Evolutionary conservation across 192 early-diverging fungal species (phyloP), one percentile per base, ranked within the genome.

Genomic region (Gryganskiella cystojenkinii): DNA sequence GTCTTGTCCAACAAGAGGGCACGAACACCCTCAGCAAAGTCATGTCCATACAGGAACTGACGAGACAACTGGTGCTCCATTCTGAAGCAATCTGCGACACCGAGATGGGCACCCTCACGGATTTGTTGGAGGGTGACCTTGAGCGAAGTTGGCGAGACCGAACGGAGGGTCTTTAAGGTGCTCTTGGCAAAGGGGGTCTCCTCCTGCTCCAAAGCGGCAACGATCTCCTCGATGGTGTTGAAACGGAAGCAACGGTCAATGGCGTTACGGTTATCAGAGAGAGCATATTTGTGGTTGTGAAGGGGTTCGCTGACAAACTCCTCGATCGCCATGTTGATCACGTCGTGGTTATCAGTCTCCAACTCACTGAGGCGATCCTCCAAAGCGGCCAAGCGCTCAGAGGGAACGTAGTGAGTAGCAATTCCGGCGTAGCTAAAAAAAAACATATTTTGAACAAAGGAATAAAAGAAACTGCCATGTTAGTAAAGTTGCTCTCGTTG

Each of bases 391-490:
- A 98, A 71, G 10, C 96, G 90, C 64, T 90, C 89, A 6, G 93
- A 92, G 17, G 97, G 95, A 25, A 99, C 92, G 78, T 90, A 99
- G 81, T 99, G 97, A 31, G 98, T 97, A 27, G 95, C 98, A 80
- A 99, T 92, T 30, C 98, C 97, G 6, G 97, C 89, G 64, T 91
- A 82, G 53, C 88, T 92, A 81, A 20, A 47, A 68, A 9, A 69
- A 9, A 37, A 56, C 14, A 49, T 22, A 51, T 20, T n/a, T n/a
- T n/a, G n/a, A n/a, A n/a, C n/a, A n/a, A n/a, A n/a, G n/a, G n/a
- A 20, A 54, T 47, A 30, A 56, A 63, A 35, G 43, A 62, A 14
- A 24, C 31, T 58, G 44, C 62, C 52, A 56, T 42, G 19, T 22
- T n/a, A 15, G 10, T 7, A 2, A 58, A 58, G 56, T 4, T 24